These are phyloP conservation scores for Starmerella scarabaei DNA, from an alignment of 805 yeast species.

Conservation along the genomic window DNA sequence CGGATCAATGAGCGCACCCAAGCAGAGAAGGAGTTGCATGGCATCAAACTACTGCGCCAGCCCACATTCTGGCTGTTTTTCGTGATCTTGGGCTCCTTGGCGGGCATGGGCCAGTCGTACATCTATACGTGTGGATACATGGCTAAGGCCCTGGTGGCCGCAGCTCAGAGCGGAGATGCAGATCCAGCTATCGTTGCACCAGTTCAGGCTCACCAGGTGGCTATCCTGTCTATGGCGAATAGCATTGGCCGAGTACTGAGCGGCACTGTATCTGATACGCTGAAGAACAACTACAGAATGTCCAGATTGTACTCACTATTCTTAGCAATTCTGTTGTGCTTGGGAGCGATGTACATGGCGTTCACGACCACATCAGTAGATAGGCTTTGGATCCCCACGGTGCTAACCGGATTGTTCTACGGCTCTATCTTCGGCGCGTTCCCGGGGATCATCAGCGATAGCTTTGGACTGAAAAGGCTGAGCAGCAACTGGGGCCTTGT, in stretches of 20 bases:
- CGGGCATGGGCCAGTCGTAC: slow-evolving; percentile 63
- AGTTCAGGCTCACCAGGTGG: slow-evolving; percentile 60
- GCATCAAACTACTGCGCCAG: slow-evolving; percentile 21
- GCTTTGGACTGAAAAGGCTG: slow-evolving; percentile 55
- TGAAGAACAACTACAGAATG: slow-evolving; percentile 34
- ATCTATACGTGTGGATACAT: slow-evolving; percentile 64
- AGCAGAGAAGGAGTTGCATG: slow-evolving; percentile 10
- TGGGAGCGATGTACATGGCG: slow-evolving; percentile 37
- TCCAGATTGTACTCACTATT: slow-evolving; percentile 41
- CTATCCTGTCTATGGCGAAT: slow-evolving; percentile 53
- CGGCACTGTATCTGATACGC: slow-evolving; percentile 53
- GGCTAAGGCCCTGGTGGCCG: slow-evolving; percentile 35
- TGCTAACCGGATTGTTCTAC: slow-evolving; percentile 55
- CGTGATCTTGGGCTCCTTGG: slow-evolving; percentile 38
- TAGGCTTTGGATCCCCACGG: slow-evolving; percentile 38
- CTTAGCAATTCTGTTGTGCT: slow-evolving; percentile 38
- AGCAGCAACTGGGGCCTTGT: slow-evolving; percentile 65
- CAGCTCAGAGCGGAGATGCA: slow-evolving; percentile 1
- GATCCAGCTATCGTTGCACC: slow-evolving; percentile 7
- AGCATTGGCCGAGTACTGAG: slow-evolving; percentile 52
- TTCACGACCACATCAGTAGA: slow-evolving; percentile 1
- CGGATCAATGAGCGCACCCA: slow-evolving; percentile 12
- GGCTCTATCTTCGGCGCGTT: slow-evolving; percentile 60
- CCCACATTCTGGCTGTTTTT: slow-evolving; percentile 40
- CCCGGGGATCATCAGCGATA: slow-evolving; percentile 66